Evolutionary conservation across 139 green algal species (phyloP), one percentile per base, ranked within the genome.

Genomic region (Chlorella sp.): DNA sequence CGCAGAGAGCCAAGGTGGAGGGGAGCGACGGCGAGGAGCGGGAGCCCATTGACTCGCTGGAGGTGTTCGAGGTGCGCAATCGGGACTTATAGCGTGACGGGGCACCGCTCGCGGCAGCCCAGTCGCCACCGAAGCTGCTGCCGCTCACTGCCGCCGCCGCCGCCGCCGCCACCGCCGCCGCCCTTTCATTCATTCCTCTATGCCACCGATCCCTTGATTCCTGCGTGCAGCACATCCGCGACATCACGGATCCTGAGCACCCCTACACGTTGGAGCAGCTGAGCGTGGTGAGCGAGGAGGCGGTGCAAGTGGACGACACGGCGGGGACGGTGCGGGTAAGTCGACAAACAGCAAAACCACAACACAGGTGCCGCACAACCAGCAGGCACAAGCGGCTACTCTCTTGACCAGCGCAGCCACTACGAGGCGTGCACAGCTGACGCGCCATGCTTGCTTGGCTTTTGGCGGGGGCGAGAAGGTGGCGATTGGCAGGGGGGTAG

Each of bases 181-280:
- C n/a, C 11, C 11, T 78, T 2, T 30, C 42, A 11, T 39, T 15
- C 68, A 32, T 19, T 1, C 22, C 39, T 0, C 18, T 68, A 1
- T 28, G 21, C 9, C 11, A 60, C 32, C 3, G 3, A 48, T 24
- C 15, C 1, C 61, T 2, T 30, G 34, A 21, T 78, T 40, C 0
- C 2, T 39, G 39, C 18, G 4, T 88, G 86, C 91, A 98, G 90
- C 95, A 98, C 90, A 93, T 99, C 28, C 93, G 96, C 1, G 97
- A 99, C 93, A 99, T 99, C 57, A 96, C 89, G 14, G 98, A 99
- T 83, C 98, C 98, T 0, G 98, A 99, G 94, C 98, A 99, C 81
- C 98, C 98, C 0, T 99, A 99, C 94, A 97, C 96, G 5, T 89
- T 99, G 53, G 98, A 99, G 93, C 96, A 99, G 93, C 93, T 99